Evolutionary conservation across 148 eudicot genomes (phyloP).

Genomic region (Fagopyrum esculentum): DNA sequence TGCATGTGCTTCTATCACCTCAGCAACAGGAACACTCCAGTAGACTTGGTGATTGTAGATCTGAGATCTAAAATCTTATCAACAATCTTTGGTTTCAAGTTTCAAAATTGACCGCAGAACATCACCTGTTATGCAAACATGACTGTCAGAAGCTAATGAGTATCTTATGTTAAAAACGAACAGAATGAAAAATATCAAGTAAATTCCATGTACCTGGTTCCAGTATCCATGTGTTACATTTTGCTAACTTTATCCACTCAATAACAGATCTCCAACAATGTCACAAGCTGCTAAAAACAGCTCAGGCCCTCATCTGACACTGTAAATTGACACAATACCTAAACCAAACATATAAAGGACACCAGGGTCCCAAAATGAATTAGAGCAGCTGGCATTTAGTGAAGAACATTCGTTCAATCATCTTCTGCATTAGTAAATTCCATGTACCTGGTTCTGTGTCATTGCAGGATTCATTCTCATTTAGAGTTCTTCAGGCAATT

Average conservation of each 20-base stretch:
- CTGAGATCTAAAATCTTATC: background rate
- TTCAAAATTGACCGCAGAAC: background rate
- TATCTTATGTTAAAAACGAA: background rate
- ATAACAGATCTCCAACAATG: background rate
- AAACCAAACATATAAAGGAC: background rate
- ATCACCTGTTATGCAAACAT: background rate
- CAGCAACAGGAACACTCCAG: background rate
- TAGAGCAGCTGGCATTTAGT: background rate
- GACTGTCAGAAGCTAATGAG: background rate
- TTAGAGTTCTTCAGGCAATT: conserved; percentile 57
- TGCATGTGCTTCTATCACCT: background rate
- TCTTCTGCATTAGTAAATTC: background rate
- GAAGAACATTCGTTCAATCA: background rate
- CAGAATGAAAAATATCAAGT: background rate
- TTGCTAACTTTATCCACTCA: background rate
- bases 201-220: background rate
- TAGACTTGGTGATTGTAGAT: background rate
- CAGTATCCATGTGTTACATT: background rate
- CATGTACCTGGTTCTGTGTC: conserved; percentile 7
- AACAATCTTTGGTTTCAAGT: conserved; percentile 4
- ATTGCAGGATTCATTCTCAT: conserved; percentile 17
- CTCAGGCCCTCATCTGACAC: background rate
- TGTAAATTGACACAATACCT: background rate
- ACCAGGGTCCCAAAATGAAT: background rate
- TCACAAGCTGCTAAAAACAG: background rate